Conservation (phyloP, 2,329 filamentous ascomycete species). For the Sclerotinia glacialis region DNA sequence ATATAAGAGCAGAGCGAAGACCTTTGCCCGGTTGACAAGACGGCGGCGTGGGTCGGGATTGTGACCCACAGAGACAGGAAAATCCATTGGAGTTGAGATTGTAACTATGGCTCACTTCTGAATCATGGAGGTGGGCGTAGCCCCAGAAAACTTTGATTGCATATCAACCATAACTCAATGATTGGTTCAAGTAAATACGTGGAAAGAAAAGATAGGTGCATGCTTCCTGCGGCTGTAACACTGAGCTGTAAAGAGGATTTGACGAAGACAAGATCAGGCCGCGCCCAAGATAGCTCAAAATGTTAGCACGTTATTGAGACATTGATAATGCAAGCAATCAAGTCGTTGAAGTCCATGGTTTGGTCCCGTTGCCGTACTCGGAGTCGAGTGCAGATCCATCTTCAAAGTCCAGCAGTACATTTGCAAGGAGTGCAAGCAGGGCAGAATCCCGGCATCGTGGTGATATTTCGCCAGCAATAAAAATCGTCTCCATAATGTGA, state of each 20-base stretch:
- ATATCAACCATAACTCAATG: not conserved
- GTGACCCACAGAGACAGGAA: not conserved
- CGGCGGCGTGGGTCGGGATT: not conserved
- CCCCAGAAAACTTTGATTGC: not conserved
- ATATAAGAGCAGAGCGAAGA: not conserved
- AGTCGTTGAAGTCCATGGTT: not conserved
- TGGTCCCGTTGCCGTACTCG: not conserved
- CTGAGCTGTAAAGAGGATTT: not conserved
- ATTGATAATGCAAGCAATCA: not conserved
- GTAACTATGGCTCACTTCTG: not conserved
- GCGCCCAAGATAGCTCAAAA: not conserved
- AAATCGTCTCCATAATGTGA: not conserved
- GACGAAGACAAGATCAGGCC: not conserved
- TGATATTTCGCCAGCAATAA: not conserved
- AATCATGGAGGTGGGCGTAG: not conserved
- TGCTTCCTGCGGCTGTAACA: slow-evolving; percentile 4
- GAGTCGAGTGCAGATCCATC: not conserved
- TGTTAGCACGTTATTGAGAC: not conserved
- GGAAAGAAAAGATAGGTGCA: not conserved
- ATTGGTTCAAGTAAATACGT: not conserved
- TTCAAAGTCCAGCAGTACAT: not conserved
- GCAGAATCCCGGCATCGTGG: not conserved
- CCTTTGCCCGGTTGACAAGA: not conserved
- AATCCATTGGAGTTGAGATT: not conserved
- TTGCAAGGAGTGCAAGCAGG: not conserved